Evolutionary conservation across 169 alveolate species (phyloP).

Genomic region (Eimeria acervulina): DNA sequence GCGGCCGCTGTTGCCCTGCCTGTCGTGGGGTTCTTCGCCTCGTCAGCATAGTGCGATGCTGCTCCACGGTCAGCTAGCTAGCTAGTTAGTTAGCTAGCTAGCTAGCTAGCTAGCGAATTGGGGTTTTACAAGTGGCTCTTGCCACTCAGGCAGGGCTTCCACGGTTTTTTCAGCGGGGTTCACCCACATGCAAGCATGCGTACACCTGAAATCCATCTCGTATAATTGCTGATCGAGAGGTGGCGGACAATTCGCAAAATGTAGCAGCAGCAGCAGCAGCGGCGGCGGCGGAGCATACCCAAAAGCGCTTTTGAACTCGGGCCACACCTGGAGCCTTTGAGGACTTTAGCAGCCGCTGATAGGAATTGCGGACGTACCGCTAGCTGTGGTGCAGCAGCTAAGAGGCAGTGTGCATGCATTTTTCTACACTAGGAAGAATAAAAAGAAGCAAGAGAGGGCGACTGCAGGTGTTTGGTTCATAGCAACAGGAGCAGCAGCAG

Average conservation of each 20-base stretch:
- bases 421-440: neutral
- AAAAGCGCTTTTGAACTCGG: no score
- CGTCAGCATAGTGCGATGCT: slow-evolving; percentile 48
- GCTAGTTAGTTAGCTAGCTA: slow-evolving; percentile 32
- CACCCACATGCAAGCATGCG: no score
- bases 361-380: no score
- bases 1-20: slow-evolving; percentile 65
- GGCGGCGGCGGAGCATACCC: neutral
- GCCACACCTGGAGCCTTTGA: no score
- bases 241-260: neutral
- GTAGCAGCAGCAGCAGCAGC: neutral
- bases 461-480: neutral
- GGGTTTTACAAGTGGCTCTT: neutral
- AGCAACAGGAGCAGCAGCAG: neutral
- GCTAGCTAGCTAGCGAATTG: neutral
- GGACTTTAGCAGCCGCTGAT: no score
- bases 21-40: slow-evolving; percentile 55
- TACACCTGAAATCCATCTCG: neutral
- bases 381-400: neutral
- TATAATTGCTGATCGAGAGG: neutral
- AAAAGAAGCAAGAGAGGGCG: neutral
- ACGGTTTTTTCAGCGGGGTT: neutral
- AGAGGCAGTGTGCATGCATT: neutral
- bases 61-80: slow-evolving; percentile 3
- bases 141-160: neutral